Conservation (phyloP, 2,329 filamentous ascomycete genomes). For the Cercospora zeae-maydis region DNA sequence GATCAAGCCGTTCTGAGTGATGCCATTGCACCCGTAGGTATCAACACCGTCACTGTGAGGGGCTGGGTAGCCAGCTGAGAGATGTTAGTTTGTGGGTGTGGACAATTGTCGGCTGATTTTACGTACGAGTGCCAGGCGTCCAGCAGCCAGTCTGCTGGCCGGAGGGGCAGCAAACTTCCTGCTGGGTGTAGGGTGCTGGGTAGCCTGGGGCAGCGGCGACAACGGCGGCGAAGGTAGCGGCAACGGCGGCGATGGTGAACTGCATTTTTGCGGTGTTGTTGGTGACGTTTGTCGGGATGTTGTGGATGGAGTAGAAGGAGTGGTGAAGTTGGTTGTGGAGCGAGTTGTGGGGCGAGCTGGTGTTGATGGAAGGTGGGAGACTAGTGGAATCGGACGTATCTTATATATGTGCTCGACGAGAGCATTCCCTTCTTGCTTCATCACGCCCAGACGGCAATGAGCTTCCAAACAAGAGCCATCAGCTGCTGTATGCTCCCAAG, state of each 20-base stretch:
- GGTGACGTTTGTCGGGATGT: not conserved
- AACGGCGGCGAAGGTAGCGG: conserved; percentile 5
- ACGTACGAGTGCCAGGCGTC: not conserved
- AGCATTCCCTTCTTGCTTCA: not conserved
- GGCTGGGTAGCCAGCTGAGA: not conserved
- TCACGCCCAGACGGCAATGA: not conserved
- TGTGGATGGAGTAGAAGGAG: not conserved
- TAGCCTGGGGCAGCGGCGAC: conserved; percentile 6
- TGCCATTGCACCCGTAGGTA: not conserved
- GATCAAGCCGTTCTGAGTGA: not conserved
- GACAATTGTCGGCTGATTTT: not conserved
- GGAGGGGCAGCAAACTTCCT: not conserved
- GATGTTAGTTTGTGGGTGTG: not conserved
- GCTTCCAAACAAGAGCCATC: not conserved
- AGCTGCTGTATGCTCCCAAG: not conserved
- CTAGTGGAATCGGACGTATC: not conserved
- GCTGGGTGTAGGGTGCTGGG: too few relatives aligned
- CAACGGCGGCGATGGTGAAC: conserved; percentile 8
- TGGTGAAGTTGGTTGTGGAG: not conserved
- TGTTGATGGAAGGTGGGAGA: not conserved
- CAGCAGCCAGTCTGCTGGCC: not conserved
- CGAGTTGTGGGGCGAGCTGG: not conserved
- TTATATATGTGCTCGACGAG: not conserved
- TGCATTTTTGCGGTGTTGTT: conserved; percentile 9
- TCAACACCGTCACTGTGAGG: not conserved